Percentiles rank a stretch among this genome's conserved stretches.
Evolutionary conservation across 1,284 basidiomycete genomes (phyloP).

Genomic region (Binderoboletus segoi): DNA sequence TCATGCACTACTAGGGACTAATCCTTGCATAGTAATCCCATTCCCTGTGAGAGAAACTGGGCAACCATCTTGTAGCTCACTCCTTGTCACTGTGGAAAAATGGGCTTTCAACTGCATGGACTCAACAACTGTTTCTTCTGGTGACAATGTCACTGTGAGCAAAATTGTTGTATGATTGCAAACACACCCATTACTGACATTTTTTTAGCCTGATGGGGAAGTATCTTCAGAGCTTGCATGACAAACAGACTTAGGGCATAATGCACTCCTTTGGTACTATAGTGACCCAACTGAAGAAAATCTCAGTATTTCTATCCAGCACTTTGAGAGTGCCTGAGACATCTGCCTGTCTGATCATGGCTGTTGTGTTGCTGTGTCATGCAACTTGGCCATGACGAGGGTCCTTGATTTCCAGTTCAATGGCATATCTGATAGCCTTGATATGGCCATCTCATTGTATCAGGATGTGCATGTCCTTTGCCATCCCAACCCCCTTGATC

Average conservation of each 20-base stretch:
- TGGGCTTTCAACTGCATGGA: too few species aligned
- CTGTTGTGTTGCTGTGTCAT: neutral
- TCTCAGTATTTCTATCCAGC: neutral
- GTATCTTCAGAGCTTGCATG: neutral
- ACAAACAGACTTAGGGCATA: slow-evolving; percentile 3
- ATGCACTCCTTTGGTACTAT: neutral
- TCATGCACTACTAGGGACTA: neutral
- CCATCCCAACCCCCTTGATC: neutral
- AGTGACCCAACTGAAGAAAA: neutral
- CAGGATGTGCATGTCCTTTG: slow-evolving; percentile 5
- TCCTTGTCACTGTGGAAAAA: neutral
- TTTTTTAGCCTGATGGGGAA: neutral
- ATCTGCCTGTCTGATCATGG: neutral
- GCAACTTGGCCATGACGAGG: slow-evolving; percentile 14
- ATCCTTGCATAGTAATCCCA: neutral
- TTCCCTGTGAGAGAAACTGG: neutral
- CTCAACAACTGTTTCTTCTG: too few species aligned
- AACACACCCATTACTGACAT: too few species aligned
- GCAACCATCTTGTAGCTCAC: neutral
- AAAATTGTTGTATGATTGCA: too few species aligned
- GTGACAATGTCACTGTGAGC: neutral
- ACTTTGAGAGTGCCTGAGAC: too few species aligned
- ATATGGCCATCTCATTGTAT: slow-evolving; percentile 1
- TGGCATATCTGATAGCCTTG: neutral
- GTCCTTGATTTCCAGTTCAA: neutral